These are phyloP conservation scores for Populus euphratica DNA, from an alignment of 345 rosid species.

Conservation along the genomic window DNA sequence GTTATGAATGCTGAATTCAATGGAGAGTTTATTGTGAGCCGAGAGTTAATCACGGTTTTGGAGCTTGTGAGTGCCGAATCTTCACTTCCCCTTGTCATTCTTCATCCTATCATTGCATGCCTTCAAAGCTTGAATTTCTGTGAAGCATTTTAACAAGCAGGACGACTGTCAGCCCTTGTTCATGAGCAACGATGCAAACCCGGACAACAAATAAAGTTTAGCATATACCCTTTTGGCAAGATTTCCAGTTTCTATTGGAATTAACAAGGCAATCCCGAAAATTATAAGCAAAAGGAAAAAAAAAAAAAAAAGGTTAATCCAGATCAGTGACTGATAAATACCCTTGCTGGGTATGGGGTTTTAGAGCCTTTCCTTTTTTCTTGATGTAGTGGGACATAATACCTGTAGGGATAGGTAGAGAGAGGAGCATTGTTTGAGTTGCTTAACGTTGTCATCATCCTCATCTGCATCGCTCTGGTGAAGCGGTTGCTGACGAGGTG, in stretches of 20 bases:
- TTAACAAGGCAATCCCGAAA: conserved; percentile 74
- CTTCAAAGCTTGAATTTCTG: conserved; percentile 66
- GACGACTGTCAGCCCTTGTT: not conserved
- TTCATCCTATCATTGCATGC: conserved; percentile 50
- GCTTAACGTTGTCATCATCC: conserved; percentile 86
- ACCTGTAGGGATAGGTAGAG: conserved; percentile 76
- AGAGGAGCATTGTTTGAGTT: conserved; percentile 73
- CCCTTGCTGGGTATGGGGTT: conserved; percentile 13
- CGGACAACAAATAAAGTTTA: not conserved
- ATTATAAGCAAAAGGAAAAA: not conserved
- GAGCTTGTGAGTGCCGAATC: not conserved
- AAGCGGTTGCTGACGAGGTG: conserved; percentile 19
- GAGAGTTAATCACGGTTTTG: not conserved
- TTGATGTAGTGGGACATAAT: not conserved
- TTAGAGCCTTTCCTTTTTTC: not conserved
- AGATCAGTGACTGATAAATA: not conserved
- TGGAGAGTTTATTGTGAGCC: not conserved
- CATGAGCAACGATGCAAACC: not conserved
- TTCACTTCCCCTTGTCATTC: conserved; percentile 27
- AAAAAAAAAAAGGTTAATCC: not conserved
- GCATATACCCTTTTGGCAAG: conserved; percentile 73
- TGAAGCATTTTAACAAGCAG: conserved; percentile 17
- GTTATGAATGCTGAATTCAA: not conserved
- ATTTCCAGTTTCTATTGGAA: conserved; percentile 72
- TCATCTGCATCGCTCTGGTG: conserved; percentile 74